Conservation (phyloP, 2,329 filamentous ascomycete genomes). For the Immersiporthe knoxdaviesiana region DNA sequence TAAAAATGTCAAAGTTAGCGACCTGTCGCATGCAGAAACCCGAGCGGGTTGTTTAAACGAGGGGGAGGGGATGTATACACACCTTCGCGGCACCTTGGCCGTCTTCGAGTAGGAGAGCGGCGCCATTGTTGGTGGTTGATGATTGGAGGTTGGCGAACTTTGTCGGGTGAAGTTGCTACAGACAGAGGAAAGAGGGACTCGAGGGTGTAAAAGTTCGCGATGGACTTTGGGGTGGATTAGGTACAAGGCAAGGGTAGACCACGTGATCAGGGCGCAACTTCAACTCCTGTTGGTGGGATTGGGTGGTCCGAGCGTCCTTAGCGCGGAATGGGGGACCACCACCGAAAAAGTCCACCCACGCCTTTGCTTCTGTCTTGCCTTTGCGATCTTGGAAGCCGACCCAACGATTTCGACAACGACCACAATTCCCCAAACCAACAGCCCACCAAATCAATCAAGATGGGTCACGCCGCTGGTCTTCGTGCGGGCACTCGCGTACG, state of each 20-base stretch:
- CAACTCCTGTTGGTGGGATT: neutral
- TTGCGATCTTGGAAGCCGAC: constrained; percentile 30
- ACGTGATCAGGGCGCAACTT: constrained; percentile 18
- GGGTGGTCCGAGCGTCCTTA: constrained; percentile 7
- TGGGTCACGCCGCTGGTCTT: constrained; percentile 88
- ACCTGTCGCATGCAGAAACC: neutral
- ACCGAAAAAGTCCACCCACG: constrained; percentile 13
- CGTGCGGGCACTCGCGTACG: constrained; percentile 82
- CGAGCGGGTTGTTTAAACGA: neutral
- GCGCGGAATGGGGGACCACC: constrained; percentile 3
- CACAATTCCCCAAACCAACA: constrained; percentile 51
- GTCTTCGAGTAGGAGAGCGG: constrained; percentile 93
- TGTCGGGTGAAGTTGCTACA: constrained; percentile 4
- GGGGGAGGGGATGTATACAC: constrained; percentile 5
- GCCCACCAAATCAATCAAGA: constrained; percentile 56
- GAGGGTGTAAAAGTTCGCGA: constrained; percentile 20
- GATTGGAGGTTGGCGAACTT: constrained; percentile 17
- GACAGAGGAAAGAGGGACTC: too few relatives aligned
- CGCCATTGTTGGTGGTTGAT: constrained; percentile 41
- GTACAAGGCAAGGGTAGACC: neutral
- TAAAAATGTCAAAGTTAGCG: constrained; percentile 45
- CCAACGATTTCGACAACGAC: constrained; percentile 43
- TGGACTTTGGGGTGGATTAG: constrained; percentile 13
- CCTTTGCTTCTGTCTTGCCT: neutral
- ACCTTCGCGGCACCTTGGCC: constrained; percentile 82